Conservation (phyloP, 257 asterid genomes). For the Przewalskia tangutica region DNA sequence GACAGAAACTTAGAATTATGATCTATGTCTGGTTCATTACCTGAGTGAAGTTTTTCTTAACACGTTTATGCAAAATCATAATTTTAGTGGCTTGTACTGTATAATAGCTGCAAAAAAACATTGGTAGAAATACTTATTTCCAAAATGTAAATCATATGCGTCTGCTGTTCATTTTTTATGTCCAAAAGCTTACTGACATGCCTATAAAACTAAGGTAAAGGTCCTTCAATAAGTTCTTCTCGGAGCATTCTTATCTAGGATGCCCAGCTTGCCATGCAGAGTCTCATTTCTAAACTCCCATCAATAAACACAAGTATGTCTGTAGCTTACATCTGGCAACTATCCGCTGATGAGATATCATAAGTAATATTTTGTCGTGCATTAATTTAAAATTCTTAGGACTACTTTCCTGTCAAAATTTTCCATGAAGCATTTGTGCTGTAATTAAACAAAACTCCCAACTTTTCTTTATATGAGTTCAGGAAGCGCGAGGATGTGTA, state of each 20-base stretch:
- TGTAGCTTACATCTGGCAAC: background rate
- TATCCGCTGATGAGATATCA: background rate
- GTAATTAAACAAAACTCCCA: background rate
- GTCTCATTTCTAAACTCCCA: background rate
- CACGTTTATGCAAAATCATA: background rate
- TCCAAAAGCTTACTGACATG: background rate
- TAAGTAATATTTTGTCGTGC: background rate
- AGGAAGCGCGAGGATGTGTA: slow-evolving; percentile 90
- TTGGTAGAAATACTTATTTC: background rate
- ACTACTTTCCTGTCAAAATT: background rate
- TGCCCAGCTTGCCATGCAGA: background rate
- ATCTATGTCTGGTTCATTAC: background rate
- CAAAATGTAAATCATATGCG: background rate
- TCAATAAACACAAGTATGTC: background rate
- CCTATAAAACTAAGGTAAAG: background rate
- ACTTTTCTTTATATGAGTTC: slow-evolving; percentile 17
- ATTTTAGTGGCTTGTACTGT: background rate
- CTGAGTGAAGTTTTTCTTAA: background rate
- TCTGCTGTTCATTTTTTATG: background rate
- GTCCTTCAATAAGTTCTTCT: background rate
- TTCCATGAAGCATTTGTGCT: background rate
- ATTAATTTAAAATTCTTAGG: background rate
- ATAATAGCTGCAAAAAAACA: background rate
- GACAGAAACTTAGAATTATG: background rate
- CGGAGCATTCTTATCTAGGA: background rate